These are phyloP conservation scores for Talaromyces verruculosus DNA, from an alignment of 2,329 filamentous ascomycete genomes.

Conservation along the genomic window DNA sequence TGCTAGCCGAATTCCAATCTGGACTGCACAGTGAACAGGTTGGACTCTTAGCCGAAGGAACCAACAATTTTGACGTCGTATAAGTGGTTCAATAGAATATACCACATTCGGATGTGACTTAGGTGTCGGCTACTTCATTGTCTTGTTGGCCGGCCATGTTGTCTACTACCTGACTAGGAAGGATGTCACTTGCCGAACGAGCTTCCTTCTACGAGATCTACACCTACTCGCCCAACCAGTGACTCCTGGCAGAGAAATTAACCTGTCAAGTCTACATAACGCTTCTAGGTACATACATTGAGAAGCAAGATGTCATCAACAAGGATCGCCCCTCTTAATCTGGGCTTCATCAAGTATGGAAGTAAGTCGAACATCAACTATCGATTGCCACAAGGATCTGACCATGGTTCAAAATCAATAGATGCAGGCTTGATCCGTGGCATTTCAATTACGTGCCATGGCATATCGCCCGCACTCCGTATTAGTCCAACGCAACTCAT, in stretches of 20 bases:
- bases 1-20: constrained; percentile 14
- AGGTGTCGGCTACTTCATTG: not conserved
- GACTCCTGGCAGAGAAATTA: not conserved
- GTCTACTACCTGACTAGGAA: not conserved
- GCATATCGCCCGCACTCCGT: not conserved
- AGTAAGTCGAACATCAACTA: not conserved
- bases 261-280: not conserved
- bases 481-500: not conserved
- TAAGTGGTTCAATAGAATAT: not conserved
- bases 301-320: not conserved
- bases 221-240: not conserved
- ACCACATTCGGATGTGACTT: not conserved
- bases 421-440: not conserved
- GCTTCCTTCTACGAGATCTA: not conserved
- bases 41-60: not conserved
- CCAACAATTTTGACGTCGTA: not conserved
- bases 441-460: not conserved
- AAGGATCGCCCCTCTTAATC: not conserved
- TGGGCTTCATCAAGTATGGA: constrained; percentile 5
- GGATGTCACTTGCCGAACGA: not conserved
- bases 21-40: not conserved
- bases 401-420: not conserved
- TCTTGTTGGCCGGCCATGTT: not conserved
- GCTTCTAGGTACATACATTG: not conserved
- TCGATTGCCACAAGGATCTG: not conserved